Evolutionary conservation across 2,329 filamentous ascomycete genomes (phyloP), one percentile per base, ranked within the genome.

Genomic region (Balansia obtecta): DNA sequence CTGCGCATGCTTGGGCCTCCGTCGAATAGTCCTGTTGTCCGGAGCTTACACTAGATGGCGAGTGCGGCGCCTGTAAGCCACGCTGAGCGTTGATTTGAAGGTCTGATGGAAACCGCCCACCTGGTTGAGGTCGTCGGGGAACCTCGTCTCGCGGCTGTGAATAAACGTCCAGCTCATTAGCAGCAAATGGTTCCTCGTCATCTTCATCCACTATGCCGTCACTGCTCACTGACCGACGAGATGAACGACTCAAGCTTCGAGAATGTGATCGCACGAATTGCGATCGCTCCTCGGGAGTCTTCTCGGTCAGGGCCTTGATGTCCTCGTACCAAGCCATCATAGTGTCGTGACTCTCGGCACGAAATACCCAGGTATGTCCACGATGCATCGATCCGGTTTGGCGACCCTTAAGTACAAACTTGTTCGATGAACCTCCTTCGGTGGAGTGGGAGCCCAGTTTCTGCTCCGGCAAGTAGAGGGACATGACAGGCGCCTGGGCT

Each of bases 261-360:
- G 85, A 82, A 63, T 95, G 89, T 54, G 81, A 82, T 42, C 87
- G 82, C 40, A 96, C 88, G 63, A 93, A 96, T 30, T 86, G 87
- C 65, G 81, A 87, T 40, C 90, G 85, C 62, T 95, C 90, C 65
- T 94, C 88, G 30, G 88, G 86, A 22, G 85, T 86, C 68, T 86
- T 90, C 50, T 95, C 89, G 5, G 88, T 96, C 54, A 98, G 73
- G 41, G 79, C 82, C 65, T 91, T 89, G 65, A 98, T 91, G 61
- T 95, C 91, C 49, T 93, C 85, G 65, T 89, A 97, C 80, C 93
- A 98, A 44, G 89, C 88, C 73, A 95, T 82, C 91, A 97, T 96
- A 13, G 90, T 96, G 58, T 97, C 91, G 66, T 95, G 75, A 57
- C 78, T 82, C 60, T 85, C 82, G 48, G 80, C 81, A 44, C 82